Evolutionary conservation across 1,284 basidiomycete species (phyloP).

Genomic region (Pseudozyma flocculosa): DNA sequence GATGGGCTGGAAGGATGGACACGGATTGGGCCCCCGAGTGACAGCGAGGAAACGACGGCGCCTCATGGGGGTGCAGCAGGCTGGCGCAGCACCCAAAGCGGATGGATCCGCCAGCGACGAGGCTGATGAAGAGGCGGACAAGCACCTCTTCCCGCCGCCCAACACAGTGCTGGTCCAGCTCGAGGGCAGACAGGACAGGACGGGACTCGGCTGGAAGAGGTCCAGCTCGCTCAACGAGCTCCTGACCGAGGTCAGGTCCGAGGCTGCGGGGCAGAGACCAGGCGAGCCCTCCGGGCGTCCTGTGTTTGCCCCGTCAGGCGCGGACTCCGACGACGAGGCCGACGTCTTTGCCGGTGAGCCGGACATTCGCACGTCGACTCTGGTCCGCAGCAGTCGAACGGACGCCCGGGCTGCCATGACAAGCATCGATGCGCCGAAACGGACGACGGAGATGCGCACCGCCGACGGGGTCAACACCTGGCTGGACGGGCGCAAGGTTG

Average conservation of each 20-base stretch:
- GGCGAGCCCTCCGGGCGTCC: constrained; percentile 68
- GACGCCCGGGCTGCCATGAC: neutral
- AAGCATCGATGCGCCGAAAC: too few species aligned
- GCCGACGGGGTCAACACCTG: neutral
- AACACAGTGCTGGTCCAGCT: constrained; percentile 71
- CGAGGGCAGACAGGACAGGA: constrained; percentile 70
- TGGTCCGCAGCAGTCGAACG: constrained; percentile 1
- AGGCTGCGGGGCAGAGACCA: too few species aligned
- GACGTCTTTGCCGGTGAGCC: constrained; percentile 36
- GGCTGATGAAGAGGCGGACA: constrained; percentile 65
- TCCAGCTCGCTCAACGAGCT: constrained; percentile 65
- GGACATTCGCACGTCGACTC: constrained; percentile 13
- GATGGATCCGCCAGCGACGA: constrained; percentile 7
- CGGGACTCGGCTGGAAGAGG: constrained; percentile 76
- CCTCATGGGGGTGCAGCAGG: constrained; percentile 11
- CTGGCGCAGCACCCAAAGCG: neutral
- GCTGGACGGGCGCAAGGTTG: neutral
- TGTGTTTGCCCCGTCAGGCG: too few species aligned
- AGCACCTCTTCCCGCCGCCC: constrained; percentile 80
- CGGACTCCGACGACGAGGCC: constrained; percentile 62
- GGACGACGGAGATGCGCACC: too few species aligned
- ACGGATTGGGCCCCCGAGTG: constrained; percentile 89
- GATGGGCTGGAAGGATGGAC: constrained; percentile 91
- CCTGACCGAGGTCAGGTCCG: constrained; percentile 53
- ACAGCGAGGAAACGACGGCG: constrained; percentile 72